phyloP scores from a whole-genome alignment of 139 green algal genomes.

The Raphidocelis subcapitata region DNA sequence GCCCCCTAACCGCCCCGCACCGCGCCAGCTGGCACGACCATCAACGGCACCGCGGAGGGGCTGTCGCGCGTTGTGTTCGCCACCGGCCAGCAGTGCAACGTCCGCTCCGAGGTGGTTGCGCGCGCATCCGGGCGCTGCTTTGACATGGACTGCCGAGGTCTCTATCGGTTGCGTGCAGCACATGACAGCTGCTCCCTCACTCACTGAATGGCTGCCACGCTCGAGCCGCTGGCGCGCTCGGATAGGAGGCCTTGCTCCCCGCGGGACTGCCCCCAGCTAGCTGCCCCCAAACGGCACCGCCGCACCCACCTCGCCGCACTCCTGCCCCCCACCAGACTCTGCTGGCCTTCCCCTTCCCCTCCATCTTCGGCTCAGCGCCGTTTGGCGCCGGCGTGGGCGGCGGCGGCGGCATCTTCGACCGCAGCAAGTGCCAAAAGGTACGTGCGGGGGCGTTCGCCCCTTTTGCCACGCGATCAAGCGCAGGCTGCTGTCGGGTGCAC shows the following conservation, averaged over 20 bases:
- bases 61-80: background rate
- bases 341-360: background rate
- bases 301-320: background rate
- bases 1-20: too few species aligned
- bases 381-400: background rate
- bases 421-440: background rate
- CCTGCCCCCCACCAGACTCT: background rate
- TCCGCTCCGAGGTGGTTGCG: background rate
- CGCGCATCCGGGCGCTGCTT: background rate
- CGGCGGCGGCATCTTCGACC: background rate
- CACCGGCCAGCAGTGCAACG: background rate
- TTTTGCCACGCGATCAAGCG: too few species aligned
- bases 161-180: background rate
- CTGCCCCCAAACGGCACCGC: background rate
- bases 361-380: background rate
- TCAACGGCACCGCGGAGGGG: background rate
- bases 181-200: background rate
- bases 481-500: too few species aligned
- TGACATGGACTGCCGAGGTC: background rate
- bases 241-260: background rate
- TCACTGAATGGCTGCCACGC: background rate
- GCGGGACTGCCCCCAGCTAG: background rate
- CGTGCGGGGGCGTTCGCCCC: too few species aligned
- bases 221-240: too few species aligned
- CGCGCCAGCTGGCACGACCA: background rate